phyloP scores from a whole-genome alignment of 2,329 filamentous ascomycete genomes.

The Hymenoscyphus fraxineus region DNA sequence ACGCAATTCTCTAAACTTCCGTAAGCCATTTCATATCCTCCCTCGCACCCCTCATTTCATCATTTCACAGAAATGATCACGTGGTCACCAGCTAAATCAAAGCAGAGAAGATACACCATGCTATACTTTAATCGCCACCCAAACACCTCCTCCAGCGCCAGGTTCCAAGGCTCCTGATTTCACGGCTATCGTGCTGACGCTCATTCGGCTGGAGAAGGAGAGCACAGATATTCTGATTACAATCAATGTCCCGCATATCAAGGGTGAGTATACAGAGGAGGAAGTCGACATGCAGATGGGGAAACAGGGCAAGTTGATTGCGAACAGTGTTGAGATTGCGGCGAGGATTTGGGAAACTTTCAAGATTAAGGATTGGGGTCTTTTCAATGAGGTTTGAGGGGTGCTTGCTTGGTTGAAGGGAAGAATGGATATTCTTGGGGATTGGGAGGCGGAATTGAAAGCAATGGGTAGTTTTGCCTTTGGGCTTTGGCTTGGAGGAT shows the following conservation, averaged over 20 bases:
- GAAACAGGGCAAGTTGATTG: conserved; percentile 64
- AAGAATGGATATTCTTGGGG: neutral
- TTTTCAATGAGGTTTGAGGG: conserved; percentile 47
- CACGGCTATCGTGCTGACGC: conserved; percentile 71
- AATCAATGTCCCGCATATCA: conserved; percentile 82
- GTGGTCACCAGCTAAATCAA: conserved; percentile 17
- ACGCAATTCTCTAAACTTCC: conserved; percentile 54
- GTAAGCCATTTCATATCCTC: conserved; percentile 20
- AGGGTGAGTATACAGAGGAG: conserved; percentile 68
- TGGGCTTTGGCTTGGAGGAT: neutral
- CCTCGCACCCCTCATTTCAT: neutral
- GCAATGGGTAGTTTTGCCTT: neutral
- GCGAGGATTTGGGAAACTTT: conserved; percentile 68
- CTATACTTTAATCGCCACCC: conserved; percentile 67
- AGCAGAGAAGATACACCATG: conserved; percentile 52
- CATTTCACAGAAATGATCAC: conserved; percentile 11
- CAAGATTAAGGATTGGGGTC: conserved; percentile 73
- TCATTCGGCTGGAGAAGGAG: conserved; percentile 72
- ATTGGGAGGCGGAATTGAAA: neutral
- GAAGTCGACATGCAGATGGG: conserved; percentile 66
- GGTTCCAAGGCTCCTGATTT: conserved; percentile 46
- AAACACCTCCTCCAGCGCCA: conserved; percentile 43
- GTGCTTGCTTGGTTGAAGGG: neutral
- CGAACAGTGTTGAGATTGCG: conserved; percentile 64
- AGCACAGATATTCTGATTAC: conserved; percentile 79